Evolutionary conservation across 2,329 filamentous ascomycete genomes (phyloP), one percentile per base, ranked within the genome.

Genomic region (Calonectria hongkongensis): DNA sequence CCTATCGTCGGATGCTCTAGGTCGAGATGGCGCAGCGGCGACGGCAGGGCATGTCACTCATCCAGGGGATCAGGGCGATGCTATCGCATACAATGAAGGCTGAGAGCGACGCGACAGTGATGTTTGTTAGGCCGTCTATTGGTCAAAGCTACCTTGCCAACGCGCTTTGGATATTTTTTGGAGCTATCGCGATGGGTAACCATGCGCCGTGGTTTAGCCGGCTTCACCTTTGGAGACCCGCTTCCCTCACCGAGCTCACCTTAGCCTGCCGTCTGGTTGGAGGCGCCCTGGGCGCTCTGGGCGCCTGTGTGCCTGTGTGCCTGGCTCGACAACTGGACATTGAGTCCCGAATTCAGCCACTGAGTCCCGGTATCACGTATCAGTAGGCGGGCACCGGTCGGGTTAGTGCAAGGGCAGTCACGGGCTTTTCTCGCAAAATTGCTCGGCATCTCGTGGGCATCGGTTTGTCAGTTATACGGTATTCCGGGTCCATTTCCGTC

Each of bases 171-270:
- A 69, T 72, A 76, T 78, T 79, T 80, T 79, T 78, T 76, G 77
- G 79, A 80, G 76, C 79, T 80, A 80, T 80, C 79, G 75, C 75
- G 78, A 76, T 69, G 72, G 74, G 75, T 69, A 74, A 75, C 71
- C 33, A 36, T 54, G 45, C 25, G 64, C 71, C 79, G 76, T 63
- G 8, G 75, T 78, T 80, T 80, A 78, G 72, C 78, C 78, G 77
- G 30, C 4, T 43, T 70, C 67, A 68, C 70, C 70, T 63, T 47
- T 47, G 28, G 16, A 43, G 28, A 28, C 30, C 54, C 25, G 39
- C 39, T 41, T 51, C 47, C 9, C 27, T 65, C 54, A 69, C 62
- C 41, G 51, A 50, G 28, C 58, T 36, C 48, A 33, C 66, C 66
- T 30, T 12, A n/a, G 16, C 9, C 28, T 7, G n/a, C n/a, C n/a